Conservation (phyloP, 805 yeast genomes). For the Diddensiella santjacobensis region DNA sequence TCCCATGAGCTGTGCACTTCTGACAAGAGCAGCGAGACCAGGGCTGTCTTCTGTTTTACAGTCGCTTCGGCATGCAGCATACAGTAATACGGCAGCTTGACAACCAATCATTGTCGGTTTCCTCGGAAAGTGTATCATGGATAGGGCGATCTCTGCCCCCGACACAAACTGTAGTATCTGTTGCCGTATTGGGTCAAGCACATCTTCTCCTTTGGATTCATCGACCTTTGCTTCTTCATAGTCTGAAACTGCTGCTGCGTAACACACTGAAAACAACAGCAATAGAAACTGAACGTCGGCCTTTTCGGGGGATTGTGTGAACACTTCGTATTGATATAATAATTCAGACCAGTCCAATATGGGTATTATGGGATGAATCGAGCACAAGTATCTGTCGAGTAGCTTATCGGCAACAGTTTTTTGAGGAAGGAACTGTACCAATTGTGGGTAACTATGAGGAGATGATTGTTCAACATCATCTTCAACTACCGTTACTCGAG, state of each 20-base stretch:
- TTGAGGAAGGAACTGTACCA: slow-evolving; percentile 7
- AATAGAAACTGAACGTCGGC: slow-evolving; percentile 11
- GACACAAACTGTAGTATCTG: slow-evolving; percentile 9
- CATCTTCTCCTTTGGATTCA: background rate
- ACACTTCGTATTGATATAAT: slow-evolving; percentile 6
- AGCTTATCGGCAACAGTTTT: slow-evolving; percentile 8
- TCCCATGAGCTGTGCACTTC: slow-evolving; percentile 15
- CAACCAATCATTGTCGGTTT: slow-evolving; percentile 11
- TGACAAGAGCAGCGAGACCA: slow-evolving; percentile 11
- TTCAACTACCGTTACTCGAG: slow-evolving; percentile 2
- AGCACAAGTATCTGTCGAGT: slow-evolving; percentile 9
- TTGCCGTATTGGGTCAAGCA: slow-evolving; percentile 6
- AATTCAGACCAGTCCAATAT: slow-evolving; percentile 7
- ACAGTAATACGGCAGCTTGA: slow-evolving; percentile 10
- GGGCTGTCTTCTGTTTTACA: slow-evolving; percentile 14
- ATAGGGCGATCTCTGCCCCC: slow-evolving; percentile 13
- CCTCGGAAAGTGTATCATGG: slow-evolving; percentile 13
- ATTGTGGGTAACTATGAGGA: background rate
- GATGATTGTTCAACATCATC: background rate
- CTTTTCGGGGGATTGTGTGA: background rate
- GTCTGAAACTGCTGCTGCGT: slow-evolving; percentile 13
- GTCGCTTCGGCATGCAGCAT: slow-evolving; percentile 14
- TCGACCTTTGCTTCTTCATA: slow-evolving; percentile 12
- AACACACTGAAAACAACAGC: slow-evolving; percentile 10
- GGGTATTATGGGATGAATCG: slow-evolving; percentile 15